Conservation (phyloP, 495 filamentous ascomycete genomes). For the Friedmanniomyces simplex region DNA sequence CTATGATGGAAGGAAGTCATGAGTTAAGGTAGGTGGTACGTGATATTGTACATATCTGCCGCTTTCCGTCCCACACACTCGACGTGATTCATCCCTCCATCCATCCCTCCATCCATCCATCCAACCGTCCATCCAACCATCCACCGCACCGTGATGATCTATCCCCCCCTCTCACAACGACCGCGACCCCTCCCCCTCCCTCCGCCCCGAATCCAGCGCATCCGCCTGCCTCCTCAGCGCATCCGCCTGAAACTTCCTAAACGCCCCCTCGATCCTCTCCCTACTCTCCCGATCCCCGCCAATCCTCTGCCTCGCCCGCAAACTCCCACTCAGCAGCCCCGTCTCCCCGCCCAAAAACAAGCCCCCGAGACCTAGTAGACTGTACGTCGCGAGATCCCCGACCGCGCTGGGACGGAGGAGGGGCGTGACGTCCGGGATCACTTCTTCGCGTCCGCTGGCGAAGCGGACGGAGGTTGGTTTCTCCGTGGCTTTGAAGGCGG, state of each 20-base stretch:
- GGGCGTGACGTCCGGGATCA: conserved; percentile 50
- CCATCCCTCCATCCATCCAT: neutral
- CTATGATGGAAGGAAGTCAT: neutral
- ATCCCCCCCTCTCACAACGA: neutral
- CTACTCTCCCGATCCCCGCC: conserved; percentile 42
- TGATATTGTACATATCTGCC: neutral
- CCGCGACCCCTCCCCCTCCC: neutral
- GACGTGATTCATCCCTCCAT: neutral
- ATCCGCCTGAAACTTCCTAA: conserved; percentile 52
- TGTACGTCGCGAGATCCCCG: conserved; percentile 53
- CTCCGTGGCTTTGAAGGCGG: conserved; percentile 46
- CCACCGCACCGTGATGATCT: too few relatives aligned
- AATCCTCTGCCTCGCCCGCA: conserved; percentile 42
- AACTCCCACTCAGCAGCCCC: conserved; percentile 47
- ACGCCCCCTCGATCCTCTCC: conserved; percentile 53
- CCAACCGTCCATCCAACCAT: neutral
- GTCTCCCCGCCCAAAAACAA: conserved; percentile 54
- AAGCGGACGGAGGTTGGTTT: conserved; percentile 54
- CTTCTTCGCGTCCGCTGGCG: conserved; percentile 47
- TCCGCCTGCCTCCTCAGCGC: conserved; percentile 48
- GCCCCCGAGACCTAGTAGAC: conserved; percentile 51
- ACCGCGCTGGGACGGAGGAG: conserved; percentile 45
- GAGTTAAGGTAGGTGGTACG: neutral
- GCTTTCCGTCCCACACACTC: neutral
- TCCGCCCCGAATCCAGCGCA: conserved; percentile 34